Evolutionary conservation across 2,329 filamentous ascomycete species (phyloP), one percentile per base, ranked within the genome.

Genomic region (Ophiostoma himal-ulmi): DNA sequence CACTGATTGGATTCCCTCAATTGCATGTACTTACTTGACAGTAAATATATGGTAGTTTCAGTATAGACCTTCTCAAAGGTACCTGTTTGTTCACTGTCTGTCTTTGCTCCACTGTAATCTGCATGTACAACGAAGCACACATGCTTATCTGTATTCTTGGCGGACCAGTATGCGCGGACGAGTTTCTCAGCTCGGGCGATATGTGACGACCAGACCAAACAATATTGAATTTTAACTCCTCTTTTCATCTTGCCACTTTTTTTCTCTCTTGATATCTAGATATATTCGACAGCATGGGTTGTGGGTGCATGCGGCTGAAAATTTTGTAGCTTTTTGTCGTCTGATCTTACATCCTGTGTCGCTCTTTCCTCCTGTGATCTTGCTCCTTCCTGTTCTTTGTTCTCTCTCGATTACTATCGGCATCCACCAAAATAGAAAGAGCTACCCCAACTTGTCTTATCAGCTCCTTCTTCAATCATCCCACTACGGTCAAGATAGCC

Each of bases 131-230:
- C 26, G n/a, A 62, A 8, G n/a, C 22, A 17, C 11, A 14, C 57
- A 3, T 62, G 52, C 57, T 62, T 62, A 62, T 62, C 57, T 26
- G 22, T n/a, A 8, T 22, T n/a, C 52, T 57, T 57, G n/a, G 52
- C 52, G 52, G 52, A 62, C 26, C 17, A 8, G 26, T 30, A 3
- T 17, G 34, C 26, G 57, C 57, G 57, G 57, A 36, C 13, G 57
- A 62, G 57, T 62, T 34, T 62, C 57, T 13, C 57, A 62, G 57
- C 57, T 62, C 57, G 26, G 14, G 57, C 57, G 57, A 62, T 20
- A 20, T 20, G 57, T 26, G 17, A 17, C 26, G 11, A 14, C 26
- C n/a, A n/a, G 30, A 30, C 30, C 30, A 36, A 62, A 17, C 26
- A n/a, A 13, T 60, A 13, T 30, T 34, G 26, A 8, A 3, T 26